Conservation (phyloP, 495 filamentous ascomycete species). For the Trichocladium uniseriatum region DNA sequence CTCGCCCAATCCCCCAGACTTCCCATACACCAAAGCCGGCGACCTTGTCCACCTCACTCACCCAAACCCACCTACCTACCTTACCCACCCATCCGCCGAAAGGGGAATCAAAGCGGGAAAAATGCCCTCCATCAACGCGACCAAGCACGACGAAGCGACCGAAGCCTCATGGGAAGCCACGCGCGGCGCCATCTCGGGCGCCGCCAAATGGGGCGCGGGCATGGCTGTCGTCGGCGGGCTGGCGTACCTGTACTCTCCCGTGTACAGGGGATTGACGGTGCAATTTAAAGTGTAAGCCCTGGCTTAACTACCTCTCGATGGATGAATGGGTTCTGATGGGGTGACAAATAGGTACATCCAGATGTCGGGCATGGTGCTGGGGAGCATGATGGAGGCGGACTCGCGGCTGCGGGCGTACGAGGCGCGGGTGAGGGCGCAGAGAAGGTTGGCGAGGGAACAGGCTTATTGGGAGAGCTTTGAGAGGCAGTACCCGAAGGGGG, state of each 20-base stretch:
- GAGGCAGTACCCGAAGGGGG: slow-evolving; percentile 30
- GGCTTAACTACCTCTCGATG: no score
- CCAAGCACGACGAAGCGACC: slow-evolving; percentile 48
- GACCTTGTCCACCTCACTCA: no score
- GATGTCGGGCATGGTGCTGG: slow-evolving; percentile 79
- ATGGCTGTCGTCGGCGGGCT: slow-evolving; percentile 46
- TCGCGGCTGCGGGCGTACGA: slow-evolving; percentile 60
- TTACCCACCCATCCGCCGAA: no score
- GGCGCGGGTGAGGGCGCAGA: slow-evolving; percentile 51
- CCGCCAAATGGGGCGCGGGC: slow-evolving; percentile 56
- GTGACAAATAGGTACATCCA: slow-evolving; percentile 56
- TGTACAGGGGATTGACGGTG: slow-evolving; percentile 74
- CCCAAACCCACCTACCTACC: no score
- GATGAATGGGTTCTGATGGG: background rate
- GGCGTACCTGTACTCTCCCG: slow-evolving; percentile 52
- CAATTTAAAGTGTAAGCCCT: slow-evolving; percentile 75
- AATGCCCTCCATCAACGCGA: slow-evolving; percentile 32
- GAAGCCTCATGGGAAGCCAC: slow-evolving; percentile 53
- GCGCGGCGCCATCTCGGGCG: slow-evolving; percentile 51
- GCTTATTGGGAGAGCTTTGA: slow-evolving; percentile 50
- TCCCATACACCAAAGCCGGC: no score
- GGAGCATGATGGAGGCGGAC: slow-evolving; percentile 79
- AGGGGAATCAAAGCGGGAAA: no score
- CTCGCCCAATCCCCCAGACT: no score
- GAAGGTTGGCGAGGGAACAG: slow-evolving; percentile 51